These are phyloP conservation scores for Penicillium paneum DNA, from an alignment of 2,329 filamentous ascomycete species.

Conservation along the genomic window DNA sequence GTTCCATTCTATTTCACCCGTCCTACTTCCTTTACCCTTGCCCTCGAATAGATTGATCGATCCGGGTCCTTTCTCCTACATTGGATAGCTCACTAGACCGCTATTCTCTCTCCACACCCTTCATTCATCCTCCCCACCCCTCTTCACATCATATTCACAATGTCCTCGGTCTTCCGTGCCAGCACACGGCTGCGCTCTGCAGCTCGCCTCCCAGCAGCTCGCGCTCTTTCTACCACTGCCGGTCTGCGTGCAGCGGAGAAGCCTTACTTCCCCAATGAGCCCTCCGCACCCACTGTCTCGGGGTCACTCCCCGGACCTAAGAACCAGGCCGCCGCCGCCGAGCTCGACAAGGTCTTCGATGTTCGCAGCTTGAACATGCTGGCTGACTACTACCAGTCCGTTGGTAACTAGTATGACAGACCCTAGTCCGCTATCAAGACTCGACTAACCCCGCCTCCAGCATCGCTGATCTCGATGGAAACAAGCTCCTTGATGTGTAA, in stretches of 20 bases:
- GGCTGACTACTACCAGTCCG: constrained; percentile 68
- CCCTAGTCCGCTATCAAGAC: not conserved
- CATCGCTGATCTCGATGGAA: constrained; percentile 51
- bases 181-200: constrained; percentile 34
- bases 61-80: not conserved
- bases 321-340: constrained; percentile 64
- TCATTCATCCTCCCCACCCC: not conserved
- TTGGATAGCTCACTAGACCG: not conserved
- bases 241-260: constrained; percentile 40
- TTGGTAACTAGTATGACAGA: constrained; percentile 67
- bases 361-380: constrained; percentile 83
- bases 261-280: constrained; percentile 59
- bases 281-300: constrained; percentile 51
- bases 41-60: not conserved
- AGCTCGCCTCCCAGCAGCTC: constrained; percentile 34
- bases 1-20: not conserved
- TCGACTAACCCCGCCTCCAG: constrained; percentile 27
- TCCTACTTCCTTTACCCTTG: not conserved
- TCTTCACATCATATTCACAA: constrained; percentile 19
- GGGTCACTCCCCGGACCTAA: constrained; percentile 72
- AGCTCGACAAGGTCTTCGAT: constrained; percentile 77
- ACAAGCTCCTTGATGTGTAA: constrained; percentile 51
- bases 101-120: constrained; percentile 5
- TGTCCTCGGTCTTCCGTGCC: constrained; percentile 39
- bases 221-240: constrained; percentile 37